These are phyloP conservation scores for Trichosporon asahii DNA, from an alignment of 1,284 basidiomycete genomes.

Conservation along the genomic window DNA sequence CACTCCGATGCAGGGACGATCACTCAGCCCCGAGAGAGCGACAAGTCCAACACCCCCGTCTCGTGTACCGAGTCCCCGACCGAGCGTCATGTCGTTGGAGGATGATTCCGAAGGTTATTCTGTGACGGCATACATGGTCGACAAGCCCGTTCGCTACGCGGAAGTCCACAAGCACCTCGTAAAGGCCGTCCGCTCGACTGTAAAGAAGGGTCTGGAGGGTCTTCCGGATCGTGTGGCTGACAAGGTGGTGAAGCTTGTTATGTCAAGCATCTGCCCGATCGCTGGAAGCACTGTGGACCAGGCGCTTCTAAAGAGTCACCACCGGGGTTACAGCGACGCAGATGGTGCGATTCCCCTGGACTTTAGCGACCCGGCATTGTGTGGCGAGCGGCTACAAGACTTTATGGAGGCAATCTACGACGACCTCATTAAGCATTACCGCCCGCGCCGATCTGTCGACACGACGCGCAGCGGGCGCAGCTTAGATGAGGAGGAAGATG, in stretches of 20 bases:
- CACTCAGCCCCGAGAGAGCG: slow-evolving; percentile 44
- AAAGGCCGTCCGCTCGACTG: slow-evolving; percentile 59
- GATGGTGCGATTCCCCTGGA: slow-evolving; percentile 27
- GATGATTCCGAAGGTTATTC: slow-evolving; percentile 39
- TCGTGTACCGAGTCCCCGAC: slow-evolving; percentile 29
- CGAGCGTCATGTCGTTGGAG: slow-evolving; percentile 38
- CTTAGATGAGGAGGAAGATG: slow-evolving; percentile 29
- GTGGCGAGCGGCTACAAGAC: slow-evolving; percentile 63
- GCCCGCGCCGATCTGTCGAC: slow-evolving; percentile 16
- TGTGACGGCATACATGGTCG: slow-evolving; percentile 46
- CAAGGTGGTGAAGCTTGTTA: slow-evolving; percentile 54
- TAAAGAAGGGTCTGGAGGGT: slow-evolving; percentile 57
- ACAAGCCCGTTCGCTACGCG: slow-evolving; percentile 40
- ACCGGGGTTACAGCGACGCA: slow-evolving; percentile 17
- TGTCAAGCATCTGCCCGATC: slow-evolving; percentile 29
- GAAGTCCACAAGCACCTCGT: slow-evolving; percentile 63
- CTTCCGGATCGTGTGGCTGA: slow-evolving; percentile 65
- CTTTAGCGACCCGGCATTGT: slow-evolving; percentile 47
- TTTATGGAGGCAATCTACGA: slow-evolving; percentile 66
- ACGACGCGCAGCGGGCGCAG: background rate
- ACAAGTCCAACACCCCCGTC: slow-evolving; percentile 33
- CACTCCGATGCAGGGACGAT: background rate
- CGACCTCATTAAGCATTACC: slow-evolving; percentile 53
- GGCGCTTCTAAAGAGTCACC: slow-evolving; percentile 34
- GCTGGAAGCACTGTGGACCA: slow-evolving; percentile 21